phyloP scores from a whole-genome alignment of 202 grass and related monocot genomes.

The Panicum virgatum region DNA sequence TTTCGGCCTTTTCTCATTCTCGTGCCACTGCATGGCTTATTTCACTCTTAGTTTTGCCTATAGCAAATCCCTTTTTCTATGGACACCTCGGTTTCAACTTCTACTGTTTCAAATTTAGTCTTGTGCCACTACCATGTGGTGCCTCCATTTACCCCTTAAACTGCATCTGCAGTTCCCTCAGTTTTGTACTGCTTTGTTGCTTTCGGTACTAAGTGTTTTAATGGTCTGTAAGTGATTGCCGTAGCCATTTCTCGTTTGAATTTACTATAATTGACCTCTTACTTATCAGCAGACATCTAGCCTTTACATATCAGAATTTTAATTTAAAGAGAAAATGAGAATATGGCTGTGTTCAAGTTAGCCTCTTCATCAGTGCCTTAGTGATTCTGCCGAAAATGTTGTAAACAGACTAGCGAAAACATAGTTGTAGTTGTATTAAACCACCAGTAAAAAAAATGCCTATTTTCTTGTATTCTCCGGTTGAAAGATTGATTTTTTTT shows the following conservation, averaged over 20 bases:
- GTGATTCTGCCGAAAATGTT: background rate
- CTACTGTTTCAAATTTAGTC: background rate
- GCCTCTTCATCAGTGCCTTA: background rate
- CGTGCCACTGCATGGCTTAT: background rate
- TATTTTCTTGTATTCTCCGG: background rate
- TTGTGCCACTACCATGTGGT: too few species aligned
- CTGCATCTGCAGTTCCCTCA: constrained; percentile 7
- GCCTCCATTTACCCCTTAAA: too few species aligned
- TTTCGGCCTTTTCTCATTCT: too few species aligned
- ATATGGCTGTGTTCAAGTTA: background rate
- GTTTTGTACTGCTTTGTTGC: background rate
- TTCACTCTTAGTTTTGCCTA: background rate
- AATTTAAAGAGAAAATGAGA: background rate
- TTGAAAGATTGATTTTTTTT: background rate
- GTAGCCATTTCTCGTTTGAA: background rate
- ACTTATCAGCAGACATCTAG: background rate
- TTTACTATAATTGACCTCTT: background rate
- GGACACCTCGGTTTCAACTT: background rate
- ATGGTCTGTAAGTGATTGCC: background rate
- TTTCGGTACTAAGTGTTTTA: background rate
- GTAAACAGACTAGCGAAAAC: background rate
- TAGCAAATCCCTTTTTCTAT: background rate
- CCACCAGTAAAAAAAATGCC: background rate
- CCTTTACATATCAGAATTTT: background rate
- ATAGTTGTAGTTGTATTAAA: background rate